A percentile compares a stretch with the other conserved stretches of the same genome.
These are phyloP conservation scores for Phytophthora aleatoria DNA, from an alignment of 352 stramenopile genomes.

Conservation along the genomic window DNA sequence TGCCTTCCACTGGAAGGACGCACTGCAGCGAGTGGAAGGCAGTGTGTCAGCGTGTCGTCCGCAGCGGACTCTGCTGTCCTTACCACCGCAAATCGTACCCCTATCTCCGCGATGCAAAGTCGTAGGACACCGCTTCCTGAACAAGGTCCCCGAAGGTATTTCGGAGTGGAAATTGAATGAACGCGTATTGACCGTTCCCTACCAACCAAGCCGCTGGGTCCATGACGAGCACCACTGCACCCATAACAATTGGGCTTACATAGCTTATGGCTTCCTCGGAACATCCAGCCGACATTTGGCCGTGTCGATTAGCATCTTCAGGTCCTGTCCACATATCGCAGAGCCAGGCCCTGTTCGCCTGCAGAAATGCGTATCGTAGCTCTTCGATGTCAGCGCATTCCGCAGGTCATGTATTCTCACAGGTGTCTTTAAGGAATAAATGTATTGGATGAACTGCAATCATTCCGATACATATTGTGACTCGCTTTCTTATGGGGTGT, in stretches of 20 bases:
- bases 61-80: not conserved
- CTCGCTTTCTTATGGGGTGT: constrained; percentile 1
- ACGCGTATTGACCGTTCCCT: too few relatives aligned
- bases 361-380: not conserved
- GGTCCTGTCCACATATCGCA: constrained; percentile 24
- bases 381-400: not conserved
- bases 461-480: not conserved
- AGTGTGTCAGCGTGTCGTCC: not conserved
- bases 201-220: too few relatives aligned
- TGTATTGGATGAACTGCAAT: not conserved
- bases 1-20: constrained; percentile 4
- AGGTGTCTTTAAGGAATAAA: not conserved
- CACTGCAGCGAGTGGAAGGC: constrained; percentile 3
- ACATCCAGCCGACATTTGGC: constrained; percentile 17
- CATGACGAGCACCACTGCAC: not conserved
- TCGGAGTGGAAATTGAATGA: not conserved
- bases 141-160: too few relatives aligned
- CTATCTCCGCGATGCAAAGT: constrained; percentile 2
- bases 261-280: not conserved
- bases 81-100: constrained; percentile 10
- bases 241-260: not conserved
- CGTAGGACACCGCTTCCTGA: constrained; percentile 8
- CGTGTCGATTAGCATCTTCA: constrained; percentile 3
- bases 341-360: constrained; percentile 2
- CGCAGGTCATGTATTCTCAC: not conserved